A percentile compares a stretch with the other conserved stretches of the same genome.
Conservation (phyloP, 345 rosid species). For the Acer campestre region DNA sequence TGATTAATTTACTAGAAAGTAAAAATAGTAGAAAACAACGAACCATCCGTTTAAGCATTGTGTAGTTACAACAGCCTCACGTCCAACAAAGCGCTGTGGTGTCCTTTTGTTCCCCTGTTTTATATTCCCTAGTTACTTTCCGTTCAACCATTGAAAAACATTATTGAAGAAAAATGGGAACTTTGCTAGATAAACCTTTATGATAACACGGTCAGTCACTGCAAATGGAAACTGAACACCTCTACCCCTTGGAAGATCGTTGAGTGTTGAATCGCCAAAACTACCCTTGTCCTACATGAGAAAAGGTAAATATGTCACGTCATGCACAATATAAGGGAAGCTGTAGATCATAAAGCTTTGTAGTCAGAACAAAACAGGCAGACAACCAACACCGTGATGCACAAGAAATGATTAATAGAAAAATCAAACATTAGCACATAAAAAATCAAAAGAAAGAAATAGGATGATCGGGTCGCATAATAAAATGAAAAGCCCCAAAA, state of each 20-base stretch:
- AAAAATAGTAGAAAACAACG: conserved; percentile 25
- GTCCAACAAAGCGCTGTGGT: conserved; percentile 89
- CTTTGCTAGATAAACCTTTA: conserved; percentile 59
- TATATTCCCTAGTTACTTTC: conserved; percentile 25
- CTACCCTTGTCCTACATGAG: conserved; percentile 66
- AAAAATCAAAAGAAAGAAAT: neutral
- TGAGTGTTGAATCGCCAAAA: conserved; percentile 45
- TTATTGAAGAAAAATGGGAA: conserved; percentile 5
- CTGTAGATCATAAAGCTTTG: neutral
- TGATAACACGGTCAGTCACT: conserved; percentile 82
- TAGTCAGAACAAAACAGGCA: neutral
- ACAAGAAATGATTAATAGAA: conserved; percentile 1
- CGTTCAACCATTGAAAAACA: conserved; percentile 1
- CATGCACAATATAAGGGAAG: neutral
- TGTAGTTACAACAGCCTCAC: conserved; percentile 86
- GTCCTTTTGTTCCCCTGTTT: conserved; percentile 94
- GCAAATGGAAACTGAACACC: conserved; percentile 89
- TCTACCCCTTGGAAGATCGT: conserved; percentile 62
- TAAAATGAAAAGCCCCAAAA: neutral
- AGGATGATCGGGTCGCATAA: neutral
- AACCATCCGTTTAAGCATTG: conserved; percentile 98
- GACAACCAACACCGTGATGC: neutral
- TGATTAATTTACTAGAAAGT: neutral
- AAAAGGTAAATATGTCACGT: neutral
- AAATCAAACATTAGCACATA: neutral